Evolutionary conservation across 805 yeast species (phyloP), one percentile per base, ranked within the genome.

Genomic region (Lipomyces yamanashiensis): DNA sequence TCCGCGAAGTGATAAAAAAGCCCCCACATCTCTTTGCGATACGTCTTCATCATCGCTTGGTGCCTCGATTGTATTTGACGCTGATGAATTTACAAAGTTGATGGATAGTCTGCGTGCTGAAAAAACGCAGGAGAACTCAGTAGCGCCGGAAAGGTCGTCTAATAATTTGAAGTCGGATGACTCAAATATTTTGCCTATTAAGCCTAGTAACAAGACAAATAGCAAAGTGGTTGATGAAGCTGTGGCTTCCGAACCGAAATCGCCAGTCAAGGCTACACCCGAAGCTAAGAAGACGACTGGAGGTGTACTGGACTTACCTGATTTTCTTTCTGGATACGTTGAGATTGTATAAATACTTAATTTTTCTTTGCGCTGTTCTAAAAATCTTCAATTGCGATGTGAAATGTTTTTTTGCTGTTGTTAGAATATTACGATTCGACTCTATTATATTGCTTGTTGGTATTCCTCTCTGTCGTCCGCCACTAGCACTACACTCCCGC

Each of bases 301-400:
- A 8, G 47, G 47, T 12, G 17, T 43, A 43, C 48, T 36, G 4
- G 19, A n/a, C 34, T 36, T 55, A 12, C 33, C 43, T 12, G 52
- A 45, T 21, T 55, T 55, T 48, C 52, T 55, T 13, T 33, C 34
- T 17, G 59, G 36, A n/a, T 45, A 44, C 33, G 59, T 55, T 7
- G 59, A 55, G 21, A 34, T 55, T 17, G 34, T 55, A 15, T 49
- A 33, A 28, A 7, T 10, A 12, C 21, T 47, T 19, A 15, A 13
- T n/a, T 45, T 21, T 19, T 9, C 21, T 23, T 19, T 10, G 15
- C n/a, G 6, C 50, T 45, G 34, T 23, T 45, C 6, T 9, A 1
- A 34, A 9, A 3, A 45, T 15, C 6, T 8, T 9, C 33, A 10
- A 19, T 8, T 43, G 17, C 17, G 47, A 15, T 15, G 19, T 43